Percentiles rank a stretch among this genome's conserved stretches.
These are phyloP conservation scores for Linum usitatissimum DNA, from an alignment of 345 rosid genomes.

Conservation along the genomic window DNA sequence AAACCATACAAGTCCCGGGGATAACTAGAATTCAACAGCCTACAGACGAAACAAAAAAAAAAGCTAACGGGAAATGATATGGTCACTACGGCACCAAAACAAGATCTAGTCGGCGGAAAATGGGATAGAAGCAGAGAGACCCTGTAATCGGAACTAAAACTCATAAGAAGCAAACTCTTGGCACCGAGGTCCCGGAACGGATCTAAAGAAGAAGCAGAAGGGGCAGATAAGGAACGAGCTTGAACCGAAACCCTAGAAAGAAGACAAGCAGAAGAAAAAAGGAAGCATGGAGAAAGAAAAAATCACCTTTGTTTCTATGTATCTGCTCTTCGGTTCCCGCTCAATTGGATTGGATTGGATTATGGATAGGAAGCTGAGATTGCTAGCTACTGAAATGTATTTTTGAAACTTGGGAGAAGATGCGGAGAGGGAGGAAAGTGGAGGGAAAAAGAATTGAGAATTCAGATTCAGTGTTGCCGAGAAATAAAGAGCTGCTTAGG, in stretches of 20 bases:
- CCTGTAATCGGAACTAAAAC: too few relatives aligned
- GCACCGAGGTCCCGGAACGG: too few relatives aligned
- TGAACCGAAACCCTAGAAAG: background rate
- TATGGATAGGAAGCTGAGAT: background rate
- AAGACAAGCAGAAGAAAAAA: background rate
- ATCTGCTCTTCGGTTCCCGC: background rate
- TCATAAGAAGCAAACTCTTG: too few relatives aligned
- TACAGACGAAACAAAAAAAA: too few relatives aligned
- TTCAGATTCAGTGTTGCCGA: background rate
- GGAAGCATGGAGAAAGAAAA: background rate
- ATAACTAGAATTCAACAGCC: too few relatives aligned
- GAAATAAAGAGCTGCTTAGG: background rate
- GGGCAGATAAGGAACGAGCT: background rate
- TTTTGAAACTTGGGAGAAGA: background rate
- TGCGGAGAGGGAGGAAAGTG: background rate
- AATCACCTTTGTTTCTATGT: background rate
- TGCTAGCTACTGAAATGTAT: background rate
- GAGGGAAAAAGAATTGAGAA: background rate
- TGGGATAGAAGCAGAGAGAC: too few relatives aligned
- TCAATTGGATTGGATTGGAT: background rate
- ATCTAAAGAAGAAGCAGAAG: too few relatives aligned
- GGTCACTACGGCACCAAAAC: too few relatives aligned
- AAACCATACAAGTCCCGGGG: too few relatives aligned
- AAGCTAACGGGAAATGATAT: too few relatives aligned
- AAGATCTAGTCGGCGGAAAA: too few relatives aligned